Conservation (phyloP, 2,329 filamentous ascomycete species). For the Furcasterigmium furcatum region DNA sequence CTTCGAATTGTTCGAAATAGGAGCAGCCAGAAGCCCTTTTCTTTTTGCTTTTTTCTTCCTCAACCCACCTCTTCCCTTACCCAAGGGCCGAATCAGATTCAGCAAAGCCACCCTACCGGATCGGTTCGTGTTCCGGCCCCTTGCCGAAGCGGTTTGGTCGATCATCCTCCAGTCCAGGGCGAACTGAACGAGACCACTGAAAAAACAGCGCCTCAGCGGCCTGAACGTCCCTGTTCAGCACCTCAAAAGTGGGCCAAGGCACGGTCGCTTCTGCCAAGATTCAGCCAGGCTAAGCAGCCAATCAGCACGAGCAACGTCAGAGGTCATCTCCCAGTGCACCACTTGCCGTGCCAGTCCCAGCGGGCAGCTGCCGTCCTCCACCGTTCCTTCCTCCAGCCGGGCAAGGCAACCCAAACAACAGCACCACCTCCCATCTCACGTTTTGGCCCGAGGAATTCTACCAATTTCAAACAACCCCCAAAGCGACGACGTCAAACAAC, state of each 20-base stretch:
- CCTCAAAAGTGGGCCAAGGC: neutral
- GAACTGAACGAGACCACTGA: neutral
- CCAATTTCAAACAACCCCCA: neutral
- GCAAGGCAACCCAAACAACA: neutral
- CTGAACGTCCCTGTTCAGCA: neutral
- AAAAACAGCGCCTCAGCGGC: neutral
- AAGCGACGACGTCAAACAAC: neutral
- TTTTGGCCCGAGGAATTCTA: neutral
- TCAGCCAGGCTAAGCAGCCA: neutral
- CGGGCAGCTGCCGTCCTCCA: neutral
- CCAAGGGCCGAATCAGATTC: neutral
- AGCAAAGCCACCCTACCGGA: neutral
- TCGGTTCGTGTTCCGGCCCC: neutral
- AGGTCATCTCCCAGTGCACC: conserved; percentile 3
- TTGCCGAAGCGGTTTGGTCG: neutral
- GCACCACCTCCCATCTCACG: neutral
- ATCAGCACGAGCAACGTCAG: conserved; percentile 1
- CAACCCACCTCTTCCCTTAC: neutral
- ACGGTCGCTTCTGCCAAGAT: conserved; percentile 1
- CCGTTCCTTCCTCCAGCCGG: neutral
- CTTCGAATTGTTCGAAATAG: too few relatives aligned
- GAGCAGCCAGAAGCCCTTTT: too few relatives aligned
- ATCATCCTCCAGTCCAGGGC: neutral
- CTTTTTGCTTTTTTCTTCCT: neutral
- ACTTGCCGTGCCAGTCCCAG: neutral